Evolutionary conservation across 192 early-diverging fungal species (phyloP).

Genomic region (Coemansia erecta): DNA sequence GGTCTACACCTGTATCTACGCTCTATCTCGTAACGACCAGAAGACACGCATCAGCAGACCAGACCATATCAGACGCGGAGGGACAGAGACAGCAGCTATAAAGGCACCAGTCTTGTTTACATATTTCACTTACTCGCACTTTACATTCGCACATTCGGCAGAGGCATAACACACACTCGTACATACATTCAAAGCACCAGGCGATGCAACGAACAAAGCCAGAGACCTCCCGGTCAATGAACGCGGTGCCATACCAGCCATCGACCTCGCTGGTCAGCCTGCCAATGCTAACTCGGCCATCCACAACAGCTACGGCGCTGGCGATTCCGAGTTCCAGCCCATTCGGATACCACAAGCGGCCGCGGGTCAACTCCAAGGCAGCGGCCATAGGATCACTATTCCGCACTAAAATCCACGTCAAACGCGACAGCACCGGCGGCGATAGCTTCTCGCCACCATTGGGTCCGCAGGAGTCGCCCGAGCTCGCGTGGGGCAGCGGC

Average conservation of each 20-base stretch:
- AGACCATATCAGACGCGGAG: background rate
- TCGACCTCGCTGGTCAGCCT: constrained; percentile 49
- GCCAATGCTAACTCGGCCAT: constrained; percentile 48
- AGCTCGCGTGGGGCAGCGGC: constrained; percentile 25
- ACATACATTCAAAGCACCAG: background rate
- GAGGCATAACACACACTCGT: background rate
- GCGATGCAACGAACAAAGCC: constrained; percentile 43
- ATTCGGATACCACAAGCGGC: constrained; percentile 25
- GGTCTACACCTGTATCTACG: no score
- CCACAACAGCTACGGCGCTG: constrained; percentile 35
- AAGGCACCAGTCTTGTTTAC: no score
- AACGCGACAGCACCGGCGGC: constrained; percentile 39
- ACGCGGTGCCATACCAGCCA: constrained; percentile 43
- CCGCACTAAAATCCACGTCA: constrained; percentile 32
- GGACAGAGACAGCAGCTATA: background rate
- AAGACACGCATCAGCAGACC: constrained; percentile 1
- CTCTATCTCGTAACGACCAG: constrained; percentile 1
- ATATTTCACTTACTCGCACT: background rate
- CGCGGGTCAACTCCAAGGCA: constrained; percentile 44
- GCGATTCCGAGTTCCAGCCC: constrained; percentile 12
- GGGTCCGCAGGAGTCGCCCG: constrained; percentile 20
- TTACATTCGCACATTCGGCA: background rate
- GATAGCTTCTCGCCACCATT: constrained; percentile 32
- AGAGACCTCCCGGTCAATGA: constrained; percentile 45
- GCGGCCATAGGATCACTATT: constrained; percentile 42